Evolutionary conservation across 306 rosid genomes (phyloP).

Genomic region (Fagus crenata): DNA sequence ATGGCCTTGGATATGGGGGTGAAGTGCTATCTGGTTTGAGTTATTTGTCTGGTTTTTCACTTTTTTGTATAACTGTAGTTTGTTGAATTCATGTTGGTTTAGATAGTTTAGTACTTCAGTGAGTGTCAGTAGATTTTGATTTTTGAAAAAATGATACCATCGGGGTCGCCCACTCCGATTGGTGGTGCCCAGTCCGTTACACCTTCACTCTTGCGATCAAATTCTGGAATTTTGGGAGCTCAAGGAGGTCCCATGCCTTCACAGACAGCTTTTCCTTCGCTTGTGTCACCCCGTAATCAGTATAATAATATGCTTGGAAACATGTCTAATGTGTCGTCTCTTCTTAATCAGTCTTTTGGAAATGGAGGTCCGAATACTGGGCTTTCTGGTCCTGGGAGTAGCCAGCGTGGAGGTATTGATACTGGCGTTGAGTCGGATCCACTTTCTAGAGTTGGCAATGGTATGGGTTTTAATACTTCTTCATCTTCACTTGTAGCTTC

Average conservation of each 20-base stretch:
- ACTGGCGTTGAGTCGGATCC: conserved; percentile 76
- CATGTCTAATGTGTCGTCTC: conserved; percentile 72
- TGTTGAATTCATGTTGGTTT: conserved; percentile 41
- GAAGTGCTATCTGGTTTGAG: conserved; percentile 49
- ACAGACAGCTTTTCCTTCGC: conserved; percentile 68
- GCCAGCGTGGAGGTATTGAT: conserved; percentile 73
- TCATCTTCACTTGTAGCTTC: conserved; percentile 63
- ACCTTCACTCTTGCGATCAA: conserved; percentile 74
- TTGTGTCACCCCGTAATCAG: conserved; percentile 74
- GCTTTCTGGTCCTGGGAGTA: conserved; percentile 65
- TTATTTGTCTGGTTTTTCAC: conserved; percentile 32
- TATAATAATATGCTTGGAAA: conserved; percentile 73
- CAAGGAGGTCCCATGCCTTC: conserved; percentile 78
- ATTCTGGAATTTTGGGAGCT: conserved; percentile 86
- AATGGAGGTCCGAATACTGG: conserved; percentile 72
- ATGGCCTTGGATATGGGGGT: conserved; percentile 45
- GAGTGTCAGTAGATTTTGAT: conserved; percentile 39
- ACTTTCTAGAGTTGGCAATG: conserved; percentile 69
- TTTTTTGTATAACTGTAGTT: conserved; percentile 46
- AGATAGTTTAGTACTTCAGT: conserved; percentile 47
- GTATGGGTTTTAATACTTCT: conserved; percentile 59
- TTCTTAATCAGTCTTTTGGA: conserved; percentile 74
- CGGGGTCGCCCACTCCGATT: conserved; percentile 86
- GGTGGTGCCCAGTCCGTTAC: conserved; percentile 86
- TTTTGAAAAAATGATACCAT: conserved; percentile 70